phyloP scores from a whole-genome alignment of 148 eudicot genomes.

The Limonium bicolor region DNA sequence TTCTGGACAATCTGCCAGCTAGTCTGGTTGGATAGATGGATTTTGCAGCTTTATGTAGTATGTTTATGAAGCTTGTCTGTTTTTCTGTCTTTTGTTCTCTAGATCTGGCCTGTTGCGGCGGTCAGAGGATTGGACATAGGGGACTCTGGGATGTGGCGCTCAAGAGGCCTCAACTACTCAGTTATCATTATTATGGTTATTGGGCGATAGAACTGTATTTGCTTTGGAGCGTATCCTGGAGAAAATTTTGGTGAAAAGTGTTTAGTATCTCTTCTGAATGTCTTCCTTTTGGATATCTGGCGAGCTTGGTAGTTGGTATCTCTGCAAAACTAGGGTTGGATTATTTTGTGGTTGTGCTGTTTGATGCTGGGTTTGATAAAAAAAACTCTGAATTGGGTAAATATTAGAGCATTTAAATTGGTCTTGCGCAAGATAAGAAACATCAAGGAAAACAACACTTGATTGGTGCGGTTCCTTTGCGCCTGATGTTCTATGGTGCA shows the following conservation, averaged over 20 bases:
- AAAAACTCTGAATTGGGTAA: too few species aligned
- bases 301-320: conserved; percentile 5
- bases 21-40: conserved; percentile 10
- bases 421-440: neutral
- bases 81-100: conserved; percentile 39
- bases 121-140: conserved; percentile 67
- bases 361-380: too few species aligned
- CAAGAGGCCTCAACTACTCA: conserved; percentile 17
- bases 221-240: conserved; percentile 20
- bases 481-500: neutral
- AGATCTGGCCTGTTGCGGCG: conserved; percentile 54
- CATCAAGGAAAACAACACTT: too few species aligned
- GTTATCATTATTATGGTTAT: conserved; percentile 19
- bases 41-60: conserved; percentile 18
- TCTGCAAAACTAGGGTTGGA: conserved; percentile 8
- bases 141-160: conserved; percentile 30
- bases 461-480: neutral
- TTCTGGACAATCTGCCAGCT: neutral
- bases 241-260: conserved; percentile 12
- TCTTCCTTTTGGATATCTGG: conserved; percentile 5
- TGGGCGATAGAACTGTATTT: conserved; percentile 17
- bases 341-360: conserved; percentile 19
- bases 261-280: conserved; percentile 7
- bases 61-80: conserved; percentile 45
- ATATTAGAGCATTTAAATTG: neutral